Evolutionary conservation across 768 basidiomycete genomes (phyloP).

Genomic region (Butyriboletus loyo): DNA sequence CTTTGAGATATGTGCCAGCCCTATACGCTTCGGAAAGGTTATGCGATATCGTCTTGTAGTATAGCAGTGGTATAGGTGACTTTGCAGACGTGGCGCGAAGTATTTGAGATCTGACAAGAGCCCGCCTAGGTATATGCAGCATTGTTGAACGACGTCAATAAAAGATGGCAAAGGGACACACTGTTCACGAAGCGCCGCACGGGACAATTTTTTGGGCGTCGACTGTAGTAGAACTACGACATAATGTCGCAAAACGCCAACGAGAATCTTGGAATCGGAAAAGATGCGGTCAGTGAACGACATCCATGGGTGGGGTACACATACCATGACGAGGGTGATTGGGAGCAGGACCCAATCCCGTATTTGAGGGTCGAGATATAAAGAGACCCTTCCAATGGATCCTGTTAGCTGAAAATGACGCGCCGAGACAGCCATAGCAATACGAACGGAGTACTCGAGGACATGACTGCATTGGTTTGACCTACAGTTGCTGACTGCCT

Average conservation of each 20-base stretch:
- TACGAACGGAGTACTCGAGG: constrained; percentile 29
- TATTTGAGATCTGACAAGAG: constrained; percentile 77
- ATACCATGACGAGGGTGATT: constrained; percentile 94
- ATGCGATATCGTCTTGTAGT: constrained; percentile 73
- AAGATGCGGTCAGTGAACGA: constrained; percentile 3
- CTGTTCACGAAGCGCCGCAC: constrained; percentile 89
- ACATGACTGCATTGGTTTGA: constrained; percentile 33
- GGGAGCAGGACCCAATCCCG: constrained; percentile 94
- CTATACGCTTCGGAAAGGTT: constrained; percentile 69
- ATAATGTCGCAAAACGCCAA: constrained; percentile 91
- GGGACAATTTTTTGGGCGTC: constrained; percentile 74
- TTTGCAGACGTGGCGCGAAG: constrained; percentile 76
- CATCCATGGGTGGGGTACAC: constrained; percentile 18
- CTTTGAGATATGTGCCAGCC: constrained; percentile 82
- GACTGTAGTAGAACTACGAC: constrained; percentile 83
- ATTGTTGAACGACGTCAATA: not conserved
- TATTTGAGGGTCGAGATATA: constrained; percentile 93
- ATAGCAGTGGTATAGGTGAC: constrained; percentile 74
- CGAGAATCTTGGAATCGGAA: constrained; percentile 62
- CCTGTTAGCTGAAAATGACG: constrained; percentile 8
- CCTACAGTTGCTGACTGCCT: constrained; percentile 18
- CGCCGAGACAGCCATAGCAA: constrained; percentile 1
- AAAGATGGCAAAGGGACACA: constrained; percentile 40
- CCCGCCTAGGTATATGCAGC: constrained; percentile 47
- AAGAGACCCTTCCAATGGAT: constrained; percentile 36